Base-by-base conservation (phyloP, 2,329 filamentous ascomycete species). In the Cytospora piceicola region DNA sequence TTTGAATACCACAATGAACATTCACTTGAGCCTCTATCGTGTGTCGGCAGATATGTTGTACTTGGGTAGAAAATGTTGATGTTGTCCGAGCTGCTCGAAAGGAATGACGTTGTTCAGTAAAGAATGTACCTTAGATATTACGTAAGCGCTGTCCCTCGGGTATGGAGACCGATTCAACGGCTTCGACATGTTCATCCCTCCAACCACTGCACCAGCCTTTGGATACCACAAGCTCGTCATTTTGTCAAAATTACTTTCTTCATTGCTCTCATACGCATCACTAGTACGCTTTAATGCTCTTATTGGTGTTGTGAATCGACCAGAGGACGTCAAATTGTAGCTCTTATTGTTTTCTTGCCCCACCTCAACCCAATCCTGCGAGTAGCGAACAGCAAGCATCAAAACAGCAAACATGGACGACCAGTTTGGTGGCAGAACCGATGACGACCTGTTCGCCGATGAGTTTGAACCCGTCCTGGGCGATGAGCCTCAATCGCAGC, bases 361-460 rank as follows among this genome's bases (percentile, higher is more conserved):
- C 53, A 24, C 46, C 46, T 57, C 53, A 6, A 11, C 53, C 22
- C 22, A 4, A 57, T 30, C 30, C 39, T 52, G 22, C 61, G 53
- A 63, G 52, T 36, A 30, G 51, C 17, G 24, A 63, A 36, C 22
- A 63, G 61, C 61, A 56, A 57, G 54, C 39, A 63, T 39, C 60
- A 49, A 49, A 49, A 20, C n/a, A 56, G 59, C 58, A 52, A 58
- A n/a, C 68, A 87, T 87, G 85, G 85, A 87, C 27, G 85, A 88
- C 69, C 85, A 88, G 71, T 88, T 87, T 70, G 81, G 82, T 66
- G 85, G 85, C 57, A 80, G 85, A 24, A 88, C 85, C 55, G 85
- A 88, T 71, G 86, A 88, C 70, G 85, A 87, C 72, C 80, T 88
- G 66, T 88, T 88, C 72, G 82, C 83, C 67, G 86, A 88, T 70